Percentiles rank a stretch among this genome's conserved stretches.
Conservation (phyloP, 2,329 filamentous ascomycete species). For the Bimuria novae-zelandiae region DNA sequence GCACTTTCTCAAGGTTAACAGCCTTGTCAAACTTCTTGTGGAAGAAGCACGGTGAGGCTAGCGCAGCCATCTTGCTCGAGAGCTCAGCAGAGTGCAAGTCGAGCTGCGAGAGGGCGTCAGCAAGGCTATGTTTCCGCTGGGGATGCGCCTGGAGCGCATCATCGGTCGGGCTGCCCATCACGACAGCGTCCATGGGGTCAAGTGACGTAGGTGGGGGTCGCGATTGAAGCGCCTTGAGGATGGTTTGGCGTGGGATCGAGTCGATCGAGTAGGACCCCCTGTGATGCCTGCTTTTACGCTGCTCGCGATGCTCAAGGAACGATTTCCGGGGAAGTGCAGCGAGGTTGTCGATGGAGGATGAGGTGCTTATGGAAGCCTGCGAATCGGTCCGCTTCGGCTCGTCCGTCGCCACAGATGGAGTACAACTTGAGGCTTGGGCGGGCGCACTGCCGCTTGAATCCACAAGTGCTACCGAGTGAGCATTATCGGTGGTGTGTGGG, state of each 20-base stretch:
- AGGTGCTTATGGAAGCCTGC: constrained; percentile 31
- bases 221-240: constrained; percentile 80
- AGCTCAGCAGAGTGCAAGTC: constrained; percentile 52
- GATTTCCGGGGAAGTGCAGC: constrained; percentile 39
- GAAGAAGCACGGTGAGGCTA: constrained; percentile 96
- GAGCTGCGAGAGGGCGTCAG: constrained; percentile 60
- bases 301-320: constrained; percentile 46
- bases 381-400: constrained; percentile 26
- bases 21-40: constrained; percentile 96
- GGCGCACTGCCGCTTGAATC: constrained; percentile 34
- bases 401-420: constrained; percentile 28
- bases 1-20: constrained; percentile 90
- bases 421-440: constrained; percentile 10
- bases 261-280: constrained; percentile 62
- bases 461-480: constrained; percentile 32
- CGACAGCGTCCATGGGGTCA: constrained; percentile 65
- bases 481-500: constrained; percentile 27
- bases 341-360: constrained; percentile 44
- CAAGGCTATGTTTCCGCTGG: constrained; percentile 61
- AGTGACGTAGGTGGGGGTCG: constrained; percentile 59
- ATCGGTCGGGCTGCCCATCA: constrained; percentile 52
- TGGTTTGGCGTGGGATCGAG: constrained; percentile 75
- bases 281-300: constrained; percentile 44
- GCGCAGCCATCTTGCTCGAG: constrained; percentile 60
- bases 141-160: constrained; percentile 29